A percentile compares a stretch with the other conserved stretches of the same genome.
Evolutionary conservation across 345 rosid genomes (phyloP).

Genomic region (Limnanthes douglasii): DNA sequence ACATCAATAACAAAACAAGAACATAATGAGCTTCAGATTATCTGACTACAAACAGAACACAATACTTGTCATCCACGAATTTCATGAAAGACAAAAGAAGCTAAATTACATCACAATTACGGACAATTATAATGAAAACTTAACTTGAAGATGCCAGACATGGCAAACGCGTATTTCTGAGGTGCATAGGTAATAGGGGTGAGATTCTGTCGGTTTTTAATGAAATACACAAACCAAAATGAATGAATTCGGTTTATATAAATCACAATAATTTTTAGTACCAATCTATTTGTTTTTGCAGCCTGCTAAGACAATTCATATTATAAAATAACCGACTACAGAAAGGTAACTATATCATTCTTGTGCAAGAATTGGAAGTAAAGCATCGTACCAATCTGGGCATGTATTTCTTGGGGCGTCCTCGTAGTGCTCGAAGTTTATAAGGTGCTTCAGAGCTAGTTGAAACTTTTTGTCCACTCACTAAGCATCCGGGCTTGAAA

Average conservation of each 20-base stretch:
- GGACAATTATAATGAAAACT: neutral
- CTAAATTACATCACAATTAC: no score
- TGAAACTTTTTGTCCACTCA: neutral
- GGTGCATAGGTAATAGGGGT: no score
- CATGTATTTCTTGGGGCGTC: neutral
- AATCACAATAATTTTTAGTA: no score
- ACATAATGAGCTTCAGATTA: neutral
- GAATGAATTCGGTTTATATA: no score
- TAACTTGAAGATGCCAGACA: neutral
- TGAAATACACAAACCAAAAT: no score
- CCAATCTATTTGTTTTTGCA: no score
- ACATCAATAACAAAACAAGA: neutral
- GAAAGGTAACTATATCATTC: slow-evolving; percentile 1
- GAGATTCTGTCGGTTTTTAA: no score
- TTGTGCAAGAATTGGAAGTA: no score
- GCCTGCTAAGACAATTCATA: no score
- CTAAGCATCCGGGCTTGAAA: slow-evolving; percentile 6
- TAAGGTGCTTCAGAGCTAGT: neutral
- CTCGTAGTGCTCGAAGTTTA: no score
- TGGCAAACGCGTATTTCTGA: no score
- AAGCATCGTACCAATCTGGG: neutral
- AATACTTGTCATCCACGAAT: neutral
- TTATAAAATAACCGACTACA: no score
- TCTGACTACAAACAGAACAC: neutral
- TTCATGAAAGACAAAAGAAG: neutral